Percentiles rank a stretch among this genome's conserved stretches.
phyloP scores from a whole-genome alignment of 192 early-diverging fungal genomes.

The Entomortierella parvispora region DNA sequence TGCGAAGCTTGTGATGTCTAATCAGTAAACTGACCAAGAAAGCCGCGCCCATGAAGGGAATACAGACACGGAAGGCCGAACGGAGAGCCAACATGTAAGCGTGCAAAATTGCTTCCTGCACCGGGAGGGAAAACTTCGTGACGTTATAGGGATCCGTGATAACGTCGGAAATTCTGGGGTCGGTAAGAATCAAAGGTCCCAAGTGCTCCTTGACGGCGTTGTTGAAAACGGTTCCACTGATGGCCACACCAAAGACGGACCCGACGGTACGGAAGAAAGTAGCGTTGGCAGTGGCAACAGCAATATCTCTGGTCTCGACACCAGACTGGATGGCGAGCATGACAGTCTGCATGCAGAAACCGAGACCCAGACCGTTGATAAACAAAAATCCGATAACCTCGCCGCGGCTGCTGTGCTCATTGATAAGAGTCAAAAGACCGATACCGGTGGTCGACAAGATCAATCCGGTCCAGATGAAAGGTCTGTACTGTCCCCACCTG shows the following conservation, averaged over 20 bases:
- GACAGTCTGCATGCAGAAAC: slow-evolving; percentile 76
- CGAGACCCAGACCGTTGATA: slow-evolving; percentile 78
- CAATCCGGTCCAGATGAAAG: slow-evolving; percentile 71
- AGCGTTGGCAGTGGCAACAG: slow-evolving; percentile 67
- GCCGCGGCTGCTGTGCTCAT: slow-evolving; percentile 53
- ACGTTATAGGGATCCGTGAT: slow-evolving; percentile 32
- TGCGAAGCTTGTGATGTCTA: slow-evolving; percentile 45
- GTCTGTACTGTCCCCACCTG: slow-evolving; percentile 61
- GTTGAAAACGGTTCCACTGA: slow-evolving; percentile 49
- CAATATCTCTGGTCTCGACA: slow-evolving; percentile 68
- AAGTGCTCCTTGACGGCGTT: slow-evolving; percentile 51
- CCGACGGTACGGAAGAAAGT: slow-evolving; percentile 66
- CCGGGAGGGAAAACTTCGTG: slow-evolving; percentile 32
- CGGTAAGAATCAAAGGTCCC: background rate
- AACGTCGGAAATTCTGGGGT: slow-evolving; percentile 8
- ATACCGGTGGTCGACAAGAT: slow-evolving; percentile 67
- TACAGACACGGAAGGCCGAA: slow-evolving; percentile 60
- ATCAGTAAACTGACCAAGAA: slow-evolving; percentile 54
- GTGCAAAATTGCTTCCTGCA: slow-evolving; percentile 45
- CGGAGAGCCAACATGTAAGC: slow-evolving; percentile 59
- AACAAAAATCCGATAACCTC: slow-evolving; percentile 71
- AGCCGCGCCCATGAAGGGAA: slow-evolving; percentile 58
- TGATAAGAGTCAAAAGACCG: slow-evolving; percentile 66
- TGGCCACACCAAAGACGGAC: slow-evolving; percentile 48
- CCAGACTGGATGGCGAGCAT: slow-evolving; percentile 75